phyloP scores from a whole-genome alignment of 2,329 filamentous ascomycete genomes.

The Acephala macrosclerotiorum region DNA sequence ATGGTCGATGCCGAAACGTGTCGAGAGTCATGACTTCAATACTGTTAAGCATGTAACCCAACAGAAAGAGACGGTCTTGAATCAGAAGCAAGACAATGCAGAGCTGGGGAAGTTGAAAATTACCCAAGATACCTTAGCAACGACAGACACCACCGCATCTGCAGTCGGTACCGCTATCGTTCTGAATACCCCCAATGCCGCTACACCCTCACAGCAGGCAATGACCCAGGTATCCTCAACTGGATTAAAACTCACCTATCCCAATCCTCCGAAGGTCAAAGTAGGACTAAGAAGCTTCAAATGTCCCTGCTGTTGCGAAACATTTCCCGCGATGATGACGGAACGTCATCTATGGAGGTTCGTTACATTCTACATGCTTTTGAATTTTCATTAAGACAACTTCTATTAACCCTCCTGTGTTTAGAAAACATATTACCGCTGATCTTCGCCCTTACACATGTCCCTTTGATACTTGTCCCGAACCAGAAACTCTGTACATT shows the following conservation, averaged over 20 bases:
- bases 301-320: background rate
- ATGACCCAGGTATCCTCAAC: background rate
- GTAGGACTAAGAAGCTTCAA: background rate
- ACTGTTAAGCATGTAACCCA: no score
- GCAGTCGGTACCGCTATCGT: background rate
- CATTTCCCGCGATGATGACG: background rate
- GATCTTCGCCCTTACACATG: background rate
- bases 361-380: background rate
- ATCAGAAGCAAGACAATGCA: no score
- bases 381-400: background rate
- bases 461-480: background rate
- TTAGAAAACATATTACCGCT: background rate
- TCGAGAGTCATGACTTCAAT: no score
- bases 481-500: background rate
- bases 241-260: background rate
- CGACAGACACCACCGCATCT: no score
- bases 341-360: background rate
- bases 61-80: no score
- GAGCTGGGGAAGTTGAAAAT: no score
- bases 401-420: background rate
- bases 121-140: no score
- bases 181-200: background rate
- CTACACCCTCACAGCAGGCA: background rate
- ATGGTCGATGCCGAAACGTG: no score
- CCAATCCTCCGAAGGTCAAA: background rate